Conservation (phyloP, 2,329 filamentous ascomycete genomes). For the Scedosporium apiospermum region DNA sequence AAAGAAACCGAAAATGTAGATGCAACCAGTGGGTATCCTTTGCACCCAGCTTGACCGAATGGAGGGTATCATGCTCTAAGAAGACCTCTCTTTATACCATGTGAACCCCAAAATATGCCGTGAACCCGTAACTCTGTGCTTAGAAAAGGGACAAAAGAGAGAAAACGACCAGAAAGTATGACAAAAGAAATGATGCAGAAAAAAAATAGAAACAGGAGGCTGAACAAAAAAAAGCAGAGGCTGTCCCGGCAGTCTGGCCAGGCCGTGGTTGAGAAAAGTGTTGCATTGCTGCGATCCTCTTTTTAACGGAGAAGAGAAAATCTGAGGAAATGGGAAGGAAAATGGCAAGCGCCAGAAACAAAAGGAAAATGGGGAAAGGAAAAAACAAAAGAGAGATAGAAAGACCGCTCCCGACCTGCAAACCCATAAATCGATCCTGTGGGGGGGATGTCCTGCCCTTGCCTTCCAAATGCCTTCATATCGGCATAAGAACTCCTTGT, state of each 20-base stretch:
- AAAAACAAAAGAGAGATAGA: background rate
- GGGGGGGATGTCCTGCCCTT: conserved; percentile 4
- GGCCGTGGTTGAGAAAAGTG: conserved; percentile 6
- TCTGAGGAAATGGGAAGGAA: background rate
- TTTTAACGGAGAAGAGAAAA: background rate
- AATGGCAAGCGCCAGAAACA: background rate
- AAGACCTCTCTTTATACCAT: conserved; percentile 6
- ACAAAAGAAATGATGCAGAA: conserved; percentile 1
- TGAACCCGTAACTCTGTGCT: conserved; percentile 1
- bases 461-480: conserved; percentile 1
- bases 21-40: conserved; percentile 1
- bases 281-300: conserved; percentile 11
- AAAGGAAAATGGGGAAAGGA: background rate
- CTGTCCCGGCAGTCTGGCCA: conserved; percentile 7
- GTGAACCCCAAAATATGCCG: conserved; percentile 1
- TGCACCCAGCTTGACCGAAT: background rate
- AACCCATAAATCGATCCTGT: background rate
- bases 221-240: conserved; percentile 2
- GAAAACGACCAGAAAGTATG: background rate
- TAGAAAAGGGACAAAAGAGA: background rate
- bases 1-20: background rate
- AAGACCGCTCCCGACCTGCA: background rate
- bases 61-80: conserved; percentile 7
- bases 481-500: background rate
- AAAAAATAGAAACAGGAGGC: background rate